Conservation (phyloP, 345 rosid genomes). For the Draba incana region DNA sequence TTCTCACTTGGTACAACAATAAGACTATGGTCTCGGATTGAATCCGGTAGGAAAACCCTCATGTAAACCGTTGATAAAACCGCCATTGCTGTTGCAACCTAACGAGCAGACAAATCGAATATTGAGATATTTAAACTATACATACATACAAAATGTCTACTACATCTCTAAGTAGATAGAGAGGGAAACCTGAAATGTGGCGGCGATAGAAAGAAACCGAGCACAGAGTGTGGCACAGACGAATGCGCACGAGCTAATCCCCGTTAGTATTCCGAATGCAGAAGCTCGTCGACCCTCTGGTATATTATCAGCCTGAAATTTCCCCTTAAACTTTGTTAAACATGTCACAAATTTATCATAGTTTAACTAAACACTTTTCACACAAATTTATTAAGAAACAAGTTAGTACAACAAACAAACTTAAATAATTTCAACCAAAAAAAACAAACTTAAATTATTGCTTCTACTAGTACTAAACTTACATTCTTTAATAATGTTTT, state of each 20-base stretch:
- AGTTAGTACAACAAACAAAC: too few species aligned
- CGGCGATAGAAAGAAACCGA: constrained; percentile 79
- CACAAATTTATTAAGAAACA: too few species aligned
- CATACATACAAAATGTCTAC: background rate
- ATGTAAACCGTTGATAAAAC: constrained; percentile 58
- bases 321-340: too few species aligned
- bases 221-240: constrained; percentile 74
- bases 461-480: too few species aligned
- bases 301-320: constrained; percentile 75
- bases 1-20: constrained; percentile 43
- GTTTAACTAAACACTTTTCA: too few species aligned
- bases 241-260: constrained; percentile 75
- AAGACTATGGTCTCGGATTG: constrained; percentile 43
- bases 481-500: too few species aligned
- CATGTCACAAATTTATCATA: too few species aligned
- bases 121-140: background rate
- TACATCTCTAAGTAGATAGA: background rate
- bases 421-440: too few species aligned
- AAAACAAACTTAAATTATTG: too few species aligned
- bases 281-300: constrained; percentile 63
- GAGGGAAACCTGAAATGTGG: constrained; percentile 66
- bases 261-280: constrained; percentile 71
- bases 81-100: constrained; percentile 64
- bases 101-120: background rate
- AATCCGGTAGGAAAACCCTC: constrained; percentile 73